Conservation (phyloP, 495 filamentous ascomycete species). For the Xylaria nigripes region DNA sequence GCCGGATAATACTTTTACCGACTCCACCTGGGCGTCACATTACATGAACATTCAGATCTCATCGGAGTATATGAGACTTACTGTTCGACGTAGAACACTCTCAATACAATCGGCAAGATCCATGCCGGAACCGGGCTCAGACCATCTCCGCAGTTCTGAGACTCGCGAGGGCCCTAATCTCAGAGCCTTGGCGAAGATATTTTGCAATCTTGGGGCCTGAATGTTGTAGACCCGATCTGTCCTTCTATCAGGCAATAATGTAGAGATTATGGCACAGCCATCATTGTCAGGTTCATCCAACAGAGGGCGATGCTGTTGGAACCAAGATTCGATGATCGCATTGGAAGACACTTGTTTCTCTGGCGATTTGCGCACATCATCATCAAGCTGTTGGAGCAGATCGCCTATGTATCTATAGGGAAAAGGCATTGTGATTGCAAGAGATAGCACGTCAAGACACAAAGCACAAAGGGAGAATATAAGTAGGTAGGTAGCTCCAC, state of each 20-base stretch:
- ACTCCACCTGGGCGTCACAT: not conserved
- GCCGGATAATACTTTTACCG: not conserved
- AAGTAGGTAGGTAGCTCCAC: not conserved
- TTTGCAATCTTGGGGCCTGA: conserved; percentile 50
- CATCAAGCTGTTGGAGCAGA: conserved; percentile 31
- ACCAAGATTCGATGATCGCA: conserved; percentile 50
- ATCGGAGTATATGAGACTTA: conserved; percentile 29
- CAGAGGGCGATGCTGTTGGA: conserved; percentile 42
- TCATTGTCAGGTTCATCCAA: conserved; percentile 47
- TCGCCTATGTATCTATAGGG: conserved; percentile 26
- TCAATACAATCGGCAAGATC: conserved; percentile 67
- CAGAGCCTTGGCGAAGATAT: conserved; percentile 56
- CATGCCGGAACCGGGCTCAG: conserved; percentile 39
- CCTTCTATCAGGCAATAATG: conserved; percentile 64
- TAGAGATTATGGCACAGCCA: conserved; percentile 55
- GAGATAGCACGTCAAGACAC: not conserved
- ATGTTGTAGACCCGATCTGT: conserved; percentile 68
- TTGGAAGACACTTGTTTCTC: conserved; percentile 28
- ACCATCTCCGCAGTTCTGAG: conserved; percentile 56
- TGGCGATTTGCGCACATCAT: conserved; percentile 23
- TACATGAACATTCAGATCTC: not conserved
- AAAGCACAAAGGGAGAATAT: not conserved
- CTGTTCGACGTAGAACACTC: conserved; percentile 54
- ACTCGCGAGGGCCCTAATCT: conserved; percentile 50
- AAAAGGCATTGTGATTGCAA: conserved; percentile 19